Evolutionary conservation across 345 rosid genomes (phyloP).

Genomic region (Citrus sinensis): DVS_A1.0 CM039167.1:16513001-16513500

Average conservation of each 20-base stretch:
- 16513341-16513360: not conserved
- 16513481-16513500: not conserved
- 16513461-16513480: not conserved
- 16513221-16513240: not conserved
- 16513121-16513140: conserved; percentile 36
- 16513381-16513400: not conserved
- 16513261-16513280: not conserved
- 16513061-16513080: conserved; percentile 51
- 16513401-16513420: not conserved
- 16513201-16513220: too few relatives aligned
- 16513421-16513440: not conserved
- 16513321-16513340: not conserved
- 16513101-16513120: conserved; percentile 51
- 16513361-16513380: not conserved
- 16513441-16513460: not conserved
- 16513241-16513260: not conserved
- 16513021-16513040: conserved; percentile 18
- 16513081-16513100: conserved; percentile 57
- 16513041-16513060: conserved; percentile 31
- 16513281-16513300: not conserved
- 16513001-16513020: conserved; percentile 14
- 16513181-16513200: not conserved
- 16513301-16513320: not conserved
- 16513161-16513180: not conserved
- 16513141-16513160: conserved; percentile 5